These are phyloP conservation scores for Myxozyma neotropica DNA, from an alignment of 805 yeast genomes.

Conservation along the genomic window DNA sequence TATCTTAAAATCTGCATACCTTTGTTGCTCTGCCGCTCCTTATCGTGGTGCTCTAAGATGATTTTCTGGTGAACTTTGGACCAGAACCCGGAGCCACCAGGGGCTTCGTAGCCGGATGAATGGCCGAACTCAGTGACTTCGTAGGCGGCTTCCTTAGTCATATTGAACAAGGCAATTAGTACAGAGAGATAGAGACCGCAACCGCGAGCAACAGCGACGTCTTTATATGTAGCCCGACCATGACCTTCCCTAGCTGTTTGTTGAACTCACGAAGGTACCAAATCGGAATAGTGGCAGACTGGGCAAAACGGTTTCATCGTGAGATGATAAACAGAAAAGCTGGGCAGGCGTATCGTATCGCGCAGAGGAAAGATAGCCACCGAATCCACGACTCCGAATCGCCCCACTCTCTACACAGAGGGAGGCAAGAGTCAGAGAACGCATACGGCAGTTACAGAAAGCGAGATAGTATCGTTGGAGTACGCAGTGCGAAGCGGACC, in stretches of 20 bases:
- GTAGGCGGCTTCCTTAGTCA: background rate
- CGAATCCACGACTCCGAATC: background rate
- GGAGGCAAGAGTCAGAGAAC: too few relatives aligned
- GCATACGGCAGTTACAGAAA: too few relatives aligned
- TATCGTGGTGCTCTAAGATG: conserved; percentile 4
- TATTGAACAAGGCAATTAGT: background rate
- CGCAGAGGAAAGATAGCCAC: background rate
- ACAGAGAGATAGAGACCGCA: background rate
- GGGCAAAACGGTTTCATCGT: background rate
- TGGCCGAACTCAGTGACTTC: conserved; percentile 1
- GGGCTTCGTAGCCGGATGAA: background rate
- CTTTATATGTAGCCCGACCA: background rate
- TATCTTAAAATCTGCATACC: background rate
- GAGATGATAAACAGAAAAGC: background rate
- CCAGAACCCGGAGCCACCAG: conserved; percentile 10
- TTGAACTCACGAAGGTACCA: too few relatives aligned
- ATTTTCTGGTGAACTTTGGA: conserved; percentile 15
- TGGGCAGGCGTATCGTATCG: background rate
- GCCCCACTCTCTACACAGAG: too few relatives aligned
- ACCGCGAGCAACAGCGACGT: background rate
- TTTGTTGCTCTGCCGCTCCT: conserved; percentile 6
- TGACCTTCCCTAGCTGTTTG: too few relatives aligned
- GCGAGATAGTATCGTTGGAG: too few relatives aligned
- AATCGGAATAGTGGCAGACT: background rate
- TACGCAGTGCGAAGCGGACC: too few relatives aligned